Base-by-base conservation (phyloP, 306 rosid species). In the Prunus dulcis region DNA sequence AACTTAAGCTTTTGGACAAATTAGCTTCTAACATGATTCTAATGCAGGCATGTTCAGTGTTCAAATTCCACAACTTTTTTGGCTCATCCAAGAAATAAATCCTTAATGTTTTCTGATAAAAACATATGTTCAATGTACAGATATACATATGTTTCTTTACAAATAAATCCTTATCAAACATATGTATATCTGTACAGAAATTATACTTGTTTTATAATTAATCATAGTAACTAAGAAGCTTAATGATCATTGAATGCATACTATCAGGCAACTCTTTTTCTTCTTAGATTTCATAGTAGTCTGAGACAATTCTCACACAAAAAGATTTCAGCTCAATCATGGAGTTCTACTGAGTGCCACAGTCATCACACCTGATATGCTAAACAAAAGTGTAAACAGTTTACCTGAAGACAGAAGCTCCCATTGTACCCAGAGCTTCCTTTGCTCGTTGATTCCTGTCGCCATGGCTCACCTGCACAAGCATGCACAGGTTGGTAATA, bases 401-500 rank as follows among this genome's bases (percentile, higher is more conserved):
- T 78, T 75, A 94, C 98, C 98, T 95, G 94, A 95, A 90, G 65
- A 95, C 98, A 75, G 98, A 95, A 78, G 98, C 96, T 60, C 98
- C 98, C 93, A 95, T 87, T 51, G 93, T 95, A 80, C 89, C 66
- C 84, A 95, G 78, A 73, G 98, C 98, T 86, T 87, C 74, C 80
- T 64, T 84, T 83, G 96, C 94, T 43, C 98, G 91, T 78, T 85
- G 88, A 79, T 63, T 83, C 79, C 93, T 89, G 45, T 95, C 84
- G 64, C 98, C 98, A 38, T 80, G 75, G 81, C 89, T 89, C 81
- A 88, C 93, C 97, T 95, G 85, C 46, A 57, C 79, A 80, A 56
- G 70, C 74, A 79, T 52, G 58, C 49, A 69, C 43, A 69, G 60
- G 67, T 79, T 30, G 77, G 76, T 47, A 50, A 38, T 27, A 73